Base-by-base conservation (phyloP, 2,329 filamentous ascomycete species). In the Phyllosticta capitalensis region DNA sequence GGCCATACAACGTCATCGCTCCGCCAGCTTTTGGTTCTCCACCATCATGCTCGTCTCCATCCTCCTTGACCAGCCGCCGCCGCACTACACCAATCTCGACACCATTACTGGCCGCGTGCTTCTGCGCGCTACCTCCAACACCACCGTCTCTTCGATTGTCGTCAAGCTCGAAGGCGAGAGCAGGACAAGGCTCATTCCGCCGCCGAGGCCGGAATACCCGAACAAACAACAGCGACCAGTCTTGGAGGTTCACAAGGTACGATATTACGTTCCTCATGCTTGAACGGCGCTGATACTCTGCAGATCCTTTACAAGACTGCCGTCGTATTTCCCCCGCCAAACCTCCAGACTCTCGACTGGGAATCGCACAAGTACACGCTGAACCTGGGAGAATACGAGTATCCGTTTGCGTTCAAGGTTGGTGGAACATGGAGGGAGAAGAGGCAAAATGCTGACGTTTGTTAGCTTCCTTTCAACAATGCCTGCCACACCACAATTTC, bases 81-180 rank as follows among this genome's bases (percentile, higher is more conserved):
- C 84, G 65, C 87, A 88, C 76, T 90, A 87, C 73, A 92, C 89
- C 56, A 92, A 92, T 69, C 83, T 92, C 66, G 89, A 92, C 72
- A 76, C 82, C 62, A 81, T 94, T 61, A 80, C 78, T 28, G 89
- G 89, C 58, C 73, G 72, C 61, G 76, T 82, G 22, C 62, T 74
- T 9, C 66, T 82, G 52, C 69, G 75, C 45, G 72, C 75, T 20
- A 68, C 70, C 6, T 78, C 72, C 64, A 72, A 74, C 21, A 75
- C 73, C 58, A 77, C 75, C 64, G 71, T 82, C 30, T 74, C 72
- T 60, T 74, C 71, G 48, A 85, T 94, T 63, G 79, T 90, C 45
- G 88, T 92, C 67, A 94, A 94, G 76, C 82, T 94, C 30, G 89
- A 94, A 69, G 89, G 89, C 65, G 88, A 94, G 74, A 85, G 85